Evolutionary conservation across 495 filamentous ascomycete genomes (phyloP).

Genomic region (Penicillium crystallinum): DNA sequence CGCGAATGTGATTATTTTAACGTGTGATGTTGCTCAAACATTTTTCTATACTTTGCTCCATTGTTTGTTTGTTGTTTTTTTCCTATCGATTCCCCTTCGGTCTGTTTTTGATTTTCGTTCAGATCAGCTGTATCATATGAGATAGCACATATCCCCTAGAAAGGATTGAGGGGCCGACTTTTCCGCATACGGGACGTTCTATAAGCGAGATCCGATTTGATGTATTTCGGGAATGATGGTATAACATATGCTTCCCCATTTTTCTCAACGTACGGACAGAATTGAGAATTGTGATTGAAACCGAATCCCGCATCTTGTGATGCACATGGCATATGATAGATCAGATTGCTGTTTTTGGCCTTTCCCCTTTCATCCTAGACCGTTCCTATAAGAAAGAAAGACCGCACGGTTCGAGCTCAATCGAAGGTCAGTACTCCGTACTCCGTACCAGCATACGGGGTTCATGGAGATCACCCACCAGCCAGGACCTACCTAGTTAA

Average conservation of each 20-base stretch:
- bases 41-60: not conserved
- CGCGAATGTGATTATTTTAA: conserved; percentile 23
- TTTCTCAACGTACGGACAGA: not conserved
- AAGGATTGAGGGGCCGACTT: not conserved
- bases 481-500: no score
- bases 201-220: not conserved
- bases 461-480: no score
- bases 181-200: not conserved
- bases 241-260: not conserved
- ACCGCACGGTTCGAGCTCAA: not conserved
- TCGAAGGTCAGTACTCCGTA: no score
- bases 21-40: not conserved
- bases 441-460: no score
- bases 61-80: conserved; percentile 1
- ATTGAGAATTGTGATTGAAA: conserved; percentile 13
- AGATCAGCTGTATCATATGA: not conserved
- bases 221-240: conserved; percentile 16
- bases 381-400: not conserved
- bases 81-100: conserved; percentile 11
- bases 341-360: conserved; percentile 17
- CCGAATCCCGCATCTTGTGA: no score
- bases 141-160: not conserved
- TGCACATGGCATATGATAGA: conserved; percentile 22
- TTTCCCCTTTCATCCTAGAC: conserved; percentile 2
- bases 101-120: not conserved